Percentiles rank a stretch among this genome's conserved stretches.
These are phyloP conservation scores for Phytopythium vexans DNA, from an alignment of 352 stramenopile genomes.

Conservation along the genomic window DNA sequence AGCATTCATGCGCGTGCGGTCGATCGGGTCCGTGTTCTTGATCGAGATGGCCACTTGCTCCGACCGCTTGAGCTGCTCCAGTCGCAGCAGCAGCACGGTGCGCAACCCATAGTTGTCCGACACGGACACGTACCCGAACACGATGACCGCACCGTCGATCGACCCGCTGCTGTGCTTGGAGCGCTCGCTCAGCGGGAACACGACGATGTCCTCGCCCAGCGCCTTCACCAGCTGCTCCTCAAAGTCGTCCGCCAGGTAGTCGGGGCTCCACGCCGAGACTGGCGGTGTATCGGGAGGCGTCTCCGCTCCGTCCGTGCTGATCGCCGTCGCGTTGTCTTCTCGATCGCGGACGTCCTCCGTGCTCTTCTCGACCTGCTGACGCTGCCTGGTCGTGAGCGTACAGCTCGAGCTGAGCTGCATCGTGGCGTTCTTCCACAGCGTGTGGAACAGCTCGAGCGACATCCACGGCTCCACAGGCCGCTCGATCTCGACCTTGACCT, in stretches of 20 bases:
- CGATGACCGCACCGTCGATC: constrained; percentile 28
- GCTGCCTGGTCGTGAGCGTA: constrained; percentile 36
- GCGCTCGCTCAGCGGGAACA: constrained; percentile 28
- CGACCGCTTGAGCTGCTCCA: constrained; percentile 68
- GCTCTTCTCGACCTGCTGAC: constrained; percentile 3
- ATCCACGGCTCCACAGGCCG: constrained; percentile 55
- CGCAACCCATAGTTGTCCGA: constrained; percentile 31
- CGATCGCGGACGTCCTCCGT: constrained; percentile 1
- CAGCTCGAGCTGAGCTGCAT: constrained; percentile 52
- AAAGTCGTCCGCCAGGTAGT: constrained; percentile 27
- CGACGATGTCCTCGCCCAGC: constrained; percentile 56
- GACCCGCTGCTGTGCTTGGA: neutral
- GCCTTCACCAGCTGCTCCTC: constrained; percentile 43
- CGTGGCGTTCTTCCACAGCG: constrained; percentile 59
- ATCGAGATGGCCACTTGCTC: constrained; percentile 64
- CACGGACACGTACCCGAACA: constrained; percentile 58
- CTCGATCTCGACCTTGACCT: constrained; percentile 26
- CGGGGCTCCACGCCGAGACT: constrained; percentile 12
- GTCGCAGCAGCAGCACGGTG: constrained; percentile 52
- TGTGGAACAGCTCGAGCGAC: constrained; percentile 58
- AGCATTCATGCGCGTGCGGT: constrained; percentile 36
- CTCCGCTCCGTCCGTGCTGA: constrained; percentile 9
- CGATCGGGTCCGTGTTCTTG: constrained; percentile 67
- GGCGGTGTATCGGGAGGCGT: constrained; percentile 9
- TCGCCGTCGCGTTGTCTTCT: constrained; percentile 3